These are phyloP conservation scores for Lasiodiplodia hormozganensis DNA, from an alignment of 2,329 filamentous ascomycete species.

Conservation along the genomic window DNA sequence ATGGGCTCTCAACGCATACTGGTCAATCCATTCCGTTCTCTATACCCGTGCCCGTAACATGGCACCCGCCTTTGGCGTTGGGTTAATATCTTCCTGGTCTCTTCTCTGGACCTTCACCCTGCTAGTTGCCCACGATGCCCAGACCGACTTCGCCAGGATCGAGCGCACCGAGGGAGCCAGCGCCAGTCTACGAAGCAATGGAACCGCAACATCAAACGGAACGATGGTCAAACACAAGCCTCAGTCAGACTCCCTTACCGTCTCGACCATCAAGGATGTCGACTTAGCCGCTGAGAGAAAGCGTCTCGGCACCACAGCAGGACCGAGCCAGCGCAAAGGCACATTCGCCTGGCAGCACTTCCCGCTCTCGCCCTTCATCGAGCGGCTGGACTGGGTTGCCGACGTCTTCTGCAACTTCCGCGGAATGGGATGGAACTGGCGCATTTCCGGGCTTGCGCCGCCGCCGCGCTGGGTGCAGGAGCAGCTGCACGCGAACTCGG, in stretches of 20 bases:
- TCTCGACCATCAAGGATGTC: conserved; percentile 25
- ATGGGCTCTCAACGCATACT: conserved; percentile 52
- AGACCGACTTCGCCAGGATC: conserved; percentile 63
- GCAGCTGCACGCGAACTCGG: conserved; percentile 43
- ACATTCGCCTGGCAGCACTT: conserved; percentile 62
- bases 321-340: conserved; percentile 42
- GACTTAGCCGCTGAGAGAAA: conserved; percentile 20
- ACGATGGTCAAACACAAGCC: conserved; percentile 31
- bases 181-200: conserved; percentile 10
- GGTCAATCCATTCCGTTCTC: conserved; percentile 53
- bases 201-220: neutral
- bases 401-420: conserved; percentile 66
- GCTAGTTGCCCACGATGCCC: conserved; percentile 62
- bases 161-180: conserved; percentile 49
- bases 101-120: conserved; percentile 61
- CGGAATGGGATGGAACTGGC: conserved; percentile 67
- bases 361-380: conserved; percentile 53
- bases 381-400: conserved; percentile 64
- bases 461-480: conserved; percentile 50
- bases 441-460: conserved; percentile 56
- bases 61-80: conserved; percentile 62
- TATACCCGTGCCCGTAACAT: conserved; percentile 57
- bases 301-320: conserved; percentile 29
- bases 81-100: conserved; percentile 61
- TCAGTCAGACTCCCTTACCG: neutral